A percentile compares a stretch with the other conserved stretches of the same genome.
Conservation (phyloP, 2,329 filamentous ascomycete genomes). For the Erysiphe pulchra region DNA sequence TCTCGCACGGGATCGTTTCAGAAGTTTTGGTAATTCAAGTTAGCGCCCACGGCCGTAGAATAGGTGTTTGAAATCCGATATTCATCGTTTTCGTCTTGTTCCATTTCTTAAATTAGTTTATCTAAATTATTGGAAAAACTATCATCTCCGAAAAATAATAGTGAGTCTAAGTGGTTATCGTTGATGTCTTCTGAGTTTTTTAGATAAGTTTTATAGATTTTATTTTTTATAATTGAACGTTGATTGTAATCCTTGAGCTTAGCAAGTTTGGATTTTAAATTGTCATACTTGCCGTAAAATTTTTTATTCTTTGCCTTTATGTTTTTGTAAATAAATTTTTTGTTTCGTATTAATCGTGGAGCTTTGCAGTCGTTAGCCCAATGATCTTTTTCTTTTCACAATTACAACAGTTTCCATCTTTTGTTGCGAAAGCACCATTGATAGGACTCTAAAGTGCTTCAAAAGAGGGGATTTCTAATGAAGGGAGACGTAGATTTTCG, state of each 20-base stretch:
- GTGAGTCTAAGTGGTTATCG: not conserved
- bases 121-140: not conserved
- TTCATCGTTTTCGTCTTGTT: not conserved
- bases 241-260: not conserved
- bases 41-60: not conserved
- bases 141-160: not conserved
- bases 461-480: no score
- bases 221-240: not conserved
- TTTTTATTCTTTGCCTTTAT: not conserved
- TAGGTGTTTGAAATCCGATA: not conserved
- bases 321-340: not conserved
- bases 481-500: no score
- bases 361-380: not conserved
- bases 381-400: no score
- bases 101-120: not conserved
- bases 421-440: no score
- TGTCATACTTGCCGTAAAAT: not conserved
- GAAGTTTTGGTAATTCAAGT: not conserved
- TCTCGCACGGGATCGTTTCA: not conserved
- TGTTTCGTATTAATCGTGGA: not conserved
- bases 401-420: no score
- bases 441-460: no score
- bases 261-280: not conserved
- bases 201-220: not conserved
- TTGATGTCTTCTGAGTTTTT: not conserved